These are phyloP conservation scores for Solanum tarijense DNA, from an alignment of 257 asterid genomes.

Conservation along the genomic window DNA sequence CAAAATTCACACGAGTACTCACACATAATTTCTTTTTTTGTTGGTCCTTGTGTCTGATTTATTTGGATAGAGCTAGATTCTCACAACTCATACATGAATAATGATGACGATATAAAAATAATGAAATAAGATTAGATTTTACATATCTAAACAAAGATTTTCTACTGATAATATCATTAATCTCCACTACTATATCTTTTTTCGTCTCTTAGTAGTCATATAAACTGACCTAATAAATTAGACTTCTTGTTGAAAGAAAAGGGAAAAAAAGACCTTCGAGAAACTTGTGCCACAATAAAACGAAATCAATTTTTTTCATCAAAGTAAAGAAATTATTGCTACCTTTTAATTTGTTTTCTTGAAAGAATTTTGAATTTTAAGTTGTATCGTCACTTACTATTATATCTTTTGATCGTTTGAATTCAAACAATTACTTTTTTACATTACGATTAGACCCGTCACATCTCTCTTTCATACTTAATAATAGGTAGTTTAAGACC, in stretches of 20 bases:
- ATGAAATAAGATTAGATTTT: not conserved
- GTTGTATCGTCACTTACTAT: too few relatives aligned
- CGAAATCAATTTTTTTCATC: not conserved
- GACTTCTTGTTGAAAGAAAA: not conserved
- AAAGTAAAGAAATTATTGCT: too few relatives aligned
- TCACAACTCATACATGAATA: not conserved
- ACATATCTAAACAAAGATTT: not conserved
- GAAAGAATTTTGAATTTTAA: too few relatives aligned
- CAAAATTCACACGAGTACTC: not conserved
- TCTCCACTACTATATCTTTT: not conserved
- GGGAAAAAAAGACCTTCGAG: not conserved
- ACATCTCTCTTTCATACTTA: not conserved
- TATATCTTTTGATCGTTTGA: too few relatives aligned
- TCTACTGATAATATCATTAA: not conserved
- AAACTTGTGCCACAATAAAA: not conserved
- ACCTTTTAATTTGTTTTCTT: too few relatives aligned
- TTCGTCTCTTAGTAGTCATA: not conserved
- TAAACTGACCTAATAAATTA: not conserved
- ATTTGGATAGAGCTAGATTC: not conserved
- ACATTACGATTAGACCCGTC: too few relatives aligned
- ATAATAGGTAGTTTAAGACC: not conserved
- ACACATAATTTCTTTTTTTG: not conserved
- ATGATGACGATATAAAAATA: not conserved
- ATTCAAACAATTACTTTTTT: too few relatives aligned
- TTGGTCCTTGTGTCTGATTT: not conserved